A percentile compares a stretch with the other conserved stretches of the same genome.
Conservation (phyloP, 2,329 filamentous ascomycete genomes). For the Pseudogymnoascus sp. region DNA sequence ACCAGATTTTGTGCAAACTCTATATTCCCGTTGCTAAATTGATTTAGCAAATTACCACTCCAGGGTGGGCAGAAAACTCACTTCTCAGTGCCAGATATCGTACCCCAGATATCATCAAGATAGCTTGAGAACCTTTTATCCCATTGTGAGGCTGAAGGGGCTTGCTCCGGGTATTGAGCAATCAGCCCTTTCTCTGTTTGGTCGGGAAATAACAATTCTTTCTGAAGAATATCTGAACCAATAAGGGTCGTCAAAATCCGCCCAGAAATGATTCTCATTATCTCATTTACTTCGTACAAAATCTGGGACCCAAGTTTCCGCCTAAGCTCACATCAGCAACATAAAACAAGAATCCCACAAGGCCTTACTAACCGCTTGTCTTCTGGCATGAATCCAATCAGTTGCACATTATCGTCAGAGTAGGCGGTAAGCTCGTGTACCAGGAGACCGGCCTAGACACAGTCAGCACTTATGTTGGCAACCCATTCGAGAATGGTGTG, state of each 20-base stretch:
- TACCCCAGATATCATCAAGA: constrained; percentile 1
- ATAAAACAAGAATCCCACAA: neutral
- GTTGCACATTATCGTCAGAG: neutral
- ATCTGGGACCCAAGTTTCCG: neutral
- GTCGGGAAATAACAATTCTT: neutral
- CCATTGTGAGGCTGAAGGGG: constrained; percentile 7
- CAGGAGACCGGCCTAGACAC: neutral
- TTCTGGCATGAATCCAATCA: neutral
- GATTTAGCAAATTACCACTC: neutral
- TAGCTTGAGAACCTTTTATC: constrained; percentile 2
- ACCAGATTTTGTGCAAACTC: neutral
- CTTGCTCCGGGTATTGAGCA: neutral
- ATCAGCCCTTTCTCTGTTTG: neutral
- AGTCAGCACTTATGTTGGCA: neutral
- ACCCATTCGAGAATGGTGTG: neutral
- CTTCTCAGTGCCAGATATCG: neutral
- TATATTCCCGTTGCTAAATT: neutral
- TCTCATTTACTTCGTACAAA: constrained; percentile 1
- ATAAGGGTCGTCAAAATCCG: neutral
- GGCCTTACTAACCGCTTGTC: neutral
- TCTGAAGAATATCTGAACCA: neutral
- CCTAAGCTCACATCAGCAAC: neutral
- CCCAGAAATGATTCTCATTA: neutral
- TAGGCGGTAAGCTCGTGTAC: neutral
- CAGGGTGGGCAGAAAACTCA: neutral